These are phyloP conservation scores for Ophiocordyceps australis DNA, from an alignment of 2,329 filamentous ascomycete genomes.

Conservation along the genomic window DNA sequence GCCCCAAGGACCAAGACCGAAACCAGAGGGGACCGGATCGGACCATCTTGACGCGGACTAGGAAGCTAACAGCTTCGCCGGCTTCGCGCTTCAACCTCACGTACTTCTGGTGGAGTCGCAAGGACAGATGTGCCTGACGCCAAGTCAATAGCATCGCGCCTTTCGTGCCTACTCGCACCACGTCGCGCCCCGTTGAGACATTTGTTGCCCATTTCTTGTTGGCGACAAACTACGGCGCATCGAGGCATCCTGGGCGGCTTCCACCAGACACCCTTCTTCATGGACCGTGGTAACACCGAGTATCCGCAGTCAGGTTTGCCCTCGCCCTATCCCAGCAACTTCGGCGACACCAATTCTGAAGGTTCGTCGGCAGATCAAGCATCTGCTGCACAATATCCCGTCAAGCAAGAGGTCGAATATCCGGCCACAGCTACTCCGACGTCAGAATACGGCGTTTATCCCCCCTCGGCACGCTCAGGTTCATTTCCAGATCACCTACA, in stretches of 20 bases:
- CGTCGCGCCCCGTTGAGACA: background rate
- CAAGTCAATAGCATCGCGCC: conserved; percentile 13
- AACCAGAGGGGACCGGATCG: background rate
- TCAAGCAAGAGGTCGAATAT: conserved; percentile 66
- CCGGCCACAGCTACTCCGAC: conserved; percentile 68
- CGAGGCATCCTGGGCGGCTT: too few relatives aligned
- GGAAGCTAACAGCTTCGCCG: conserved; percentile 12
- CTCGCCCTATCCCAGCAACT: conserved; percentile 49
- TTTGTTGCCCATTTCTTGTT: background rate
- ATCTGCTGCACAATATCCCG: conserved; percentile 80
- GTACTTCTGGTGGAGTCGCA: too few relatives aligned
- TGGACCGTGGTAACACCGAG: conserved; percentile 50
- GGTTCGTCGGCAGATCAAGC: conserved; percentile 73
- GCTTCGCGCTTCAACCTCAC: conserved; percentile 10
- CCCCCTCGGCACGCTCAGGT: conserved; percentile 57
- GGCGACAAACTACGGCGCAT: too few relatives aligned
- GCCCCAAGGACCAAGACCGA: conserved; percentile 9
- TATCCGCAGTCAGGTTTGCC: conserved; percentile 82
- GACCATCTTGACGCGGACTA: conserved; percentile 10
- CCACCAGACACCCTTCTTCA: too few relatives aligned
- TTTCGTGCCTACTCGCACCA: conserved; percentile 9
- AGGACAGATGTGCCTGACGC: conserved; percentile 16
- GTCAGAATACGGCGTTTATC: conserved; percentile 74
- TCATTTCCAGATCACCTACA: conserved; percentile 79
- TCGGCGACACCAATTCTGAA: conserved; percentile 65